Percentiles rank a stretch among this genome's conserved stretches.
Evolutionary conservation across 495 filamentous ascomycete species (phyloP).

Genomic region (Lindgomyces ingoldianus): DNA sequence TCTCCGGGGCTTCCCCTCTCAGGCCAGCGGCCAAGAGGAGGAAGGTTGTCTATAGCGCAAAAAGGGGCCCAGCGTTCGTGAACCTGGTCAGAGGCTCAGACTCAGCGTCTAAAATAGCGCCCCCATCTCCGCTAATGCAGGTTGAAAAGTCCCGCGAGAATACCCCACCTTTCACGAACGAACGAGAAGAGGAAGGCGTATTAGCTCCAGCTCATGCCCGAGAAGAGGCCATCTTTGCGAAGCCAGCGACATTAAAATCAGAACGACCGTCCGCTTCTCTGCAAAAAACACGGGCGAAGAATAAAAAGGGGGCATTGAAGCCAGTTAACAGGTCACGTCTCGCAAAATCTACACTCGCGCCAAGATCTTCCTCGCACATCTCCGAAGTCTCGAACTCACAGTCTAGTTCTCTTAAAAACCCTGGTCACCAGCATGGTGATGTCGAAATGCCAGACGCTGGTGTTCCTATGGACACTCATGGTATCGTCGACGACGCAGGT

Average conservation of each 20-base stretch:
- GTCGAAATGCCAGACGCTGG: conserved; percentile 8
- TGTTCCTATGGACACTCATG: background rate
- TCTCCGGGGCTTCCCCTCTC: conserved; percentile 9
- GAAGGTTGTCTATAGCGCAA: conserved; percentile 27
- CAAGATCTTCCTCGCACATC: background rate
- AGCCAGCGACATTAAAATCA: conserved; percentile 8
- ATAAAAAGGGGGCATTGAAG: conserved; percentile 18
- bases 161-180: conserved; percentile 24
- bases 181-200: conserved; percentile 34
- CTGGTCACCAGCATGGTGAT: background rate
- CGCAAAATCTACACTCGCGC: background rate
- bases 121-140: conserved; percentile 13
- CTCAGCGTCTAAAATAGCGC: background rate
- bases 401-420: background rate
- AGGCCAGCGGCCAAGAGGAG: conserved; percentile 20
- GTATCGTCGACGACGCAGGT: too few species aligned
- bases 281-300: background rate
- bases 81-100: conserved; percentile 1
- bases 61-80: background rate
- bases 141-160: conserved; percentile 1
- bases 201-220: conserved; percentile 27
- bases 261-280: background rate
- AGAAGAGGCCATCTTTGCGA: conserved; percentile 2
- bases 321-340: conserved; percentile 22
- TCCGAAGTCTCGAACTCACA: background rate